Base-by-base conservation (phyloP, 495 filamentous ascomycete species). In the Neurospora cerealis region DNA sequence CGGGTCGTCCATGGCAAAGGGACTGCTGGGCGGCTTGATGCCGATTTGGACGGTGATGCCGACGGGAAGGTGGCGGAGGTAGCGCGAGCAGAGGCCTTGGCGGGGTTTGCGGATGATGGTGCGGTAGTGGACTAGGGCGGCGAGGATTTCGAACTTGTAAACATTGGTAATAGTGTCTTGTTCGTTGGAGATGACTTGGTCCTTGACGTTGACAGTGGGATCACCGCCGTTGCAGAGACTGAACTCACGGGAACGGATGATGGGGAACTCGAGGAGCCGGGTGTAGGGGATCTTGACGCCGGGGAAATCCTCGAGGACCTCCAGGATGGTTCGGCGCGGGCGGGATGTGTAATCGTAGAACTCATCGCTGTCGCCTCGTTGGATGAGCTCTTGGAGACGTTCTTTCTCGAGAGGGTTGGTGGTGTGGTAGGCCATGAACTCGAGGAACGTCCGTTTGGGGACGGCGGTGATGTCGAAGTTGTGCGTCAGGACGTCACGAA, bases 271-370 rank as follows among this genome's bases (percentile, higher is more conserved):
- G 1, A 90, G 85, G 1, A 89, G 87, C 73, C 90, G 89, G 44
- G 91, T 82, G 85, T 90, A 93, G 0, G 95, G 93, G 5, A 99
- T 89, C 72, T 89, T 89, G 66, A 98, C 92, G 7, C 88, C 89
- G 69, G 92, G 87, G 79, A 99, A 98, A 74, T 99, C 96, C 62
- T 94, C 89, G 34, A 99, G 85, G 2, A 97, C 90, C 79, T 99
- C 96, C 9, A 99, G 81, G 75, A 98, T 96, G 74, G 91, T 95
- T 54, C 96, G 90, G 69, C 96, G 90, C 8, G 96, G 95, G 8
- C 96, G 91, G 5, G 94, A 93, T 2, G 95, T 95, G 80, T 98
- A 99, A 79, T 99, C 96, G 83, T 92, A 97, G 21, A 96, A 89
- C 74, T 99, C 96, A 76, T 98, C 94, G 11, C 93, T 86, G 79